Evolutionary conservation across 2,329 filamentous ascomycete genomes (phyloP), one percentile per base, ranked within the genome.

Genomic region (Thielaviopsis euricoi): DNA sequence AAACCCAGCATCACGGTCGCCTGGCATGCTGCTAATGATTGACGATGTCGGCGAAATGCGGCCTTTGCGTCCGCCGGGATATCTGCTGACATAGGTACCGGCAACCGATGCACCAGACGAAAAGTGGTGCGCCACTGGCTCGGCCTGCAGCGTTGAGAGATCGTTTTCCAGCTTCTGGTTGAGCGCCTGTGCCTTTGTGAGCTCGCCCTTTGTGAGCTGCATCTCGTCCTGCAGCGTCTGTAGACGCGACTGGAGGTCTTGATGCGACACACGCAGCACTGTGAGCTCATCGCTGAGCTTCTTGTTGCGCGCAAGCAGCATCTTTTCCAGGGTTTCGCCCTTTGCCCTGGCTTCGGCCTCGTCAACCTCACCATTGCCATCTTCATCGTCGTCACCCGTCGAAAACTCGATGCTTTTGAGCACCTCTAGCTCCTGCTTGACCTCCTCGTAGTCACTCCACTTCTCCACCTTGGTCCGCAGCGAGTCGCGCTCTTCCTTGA

Each of bases 351-450:
- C 66, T 13, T 74, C 67, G 22, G 66, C 65, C 46, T 33, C 62
- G 57, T 53, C 63, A 6, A 50, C 25, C 19, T 61, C 60, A 13
- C 60, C 63, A 13, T 62, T 63, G 33, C 65, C 62, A 17, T 74
- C 75, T 29, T 71, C 66, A 52, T 90, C 87, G 61, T 94, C 89
- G 62, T 91, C 87, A 7, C 88, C 90, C 0, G 88, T 91, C 1
- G 91, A 87, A 65, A 98, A 95, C 68, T 98, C 93, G 64, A 98
- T 96, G 64, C 91, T 95, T 79, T 95, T 95, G 61, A 98, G 80
- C 61, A 97, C 90, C 66, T 97, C 91, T 2, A 98, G 77, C 70
- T 98, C 94, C 63, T 94, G 87, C 71, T 93, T 96, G 53, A 98
- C 82, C 60, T 97, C 91, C 37, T 97, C 90, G 68, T 98, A 98